Evolutionary conservation across 176 grass and related monocot genomes (phyloP), one percentile per base, ranked within the genome.

Genomic region (Dendrocalamus sinicus): DNA sequence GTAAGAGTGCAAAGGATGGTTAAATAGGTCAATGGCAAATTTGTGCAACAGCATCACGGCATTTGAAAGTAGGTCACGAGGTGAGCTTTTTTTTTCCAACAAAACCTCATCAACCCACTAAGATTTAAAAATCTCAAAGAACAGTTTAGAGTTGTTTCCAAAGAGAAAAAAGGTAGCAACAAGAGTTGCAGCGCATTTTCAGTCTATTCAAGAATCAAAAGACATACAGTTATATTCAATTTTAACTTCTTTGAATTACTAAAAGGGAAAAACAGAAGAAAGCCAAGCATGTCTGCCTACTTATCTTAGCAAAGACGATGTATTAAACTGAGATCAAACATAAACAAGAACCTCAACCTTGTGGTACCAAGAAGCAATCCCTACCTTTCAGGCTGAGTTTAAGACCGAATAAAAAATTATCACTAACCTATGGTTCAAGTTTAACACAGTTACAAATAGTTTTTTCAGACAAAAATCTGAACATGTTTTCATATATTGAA

Each of bases 401-500:
- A 50, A 15, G 63, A 61, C 60, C 32, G 51, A 66, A 41, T 45
- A 59, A 0, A 11, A 79, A 48, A 32, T 2, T 19, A 30, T 16
- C 13, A 1, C 37, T 57, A 53, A 10, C 20, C 3, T 35, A 73
- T 7, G 0, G 37, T 75, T 53, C 0, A 22, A 35, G 39, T 67
- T 54, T 32, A 64, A 71, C 6, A 12, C 35, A 50, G 24, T 19
- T 51, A 6, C 6, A 72, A 23, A 12, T 46, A 3, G 5, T 41
- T n/a, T 81, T 81, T 13, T 52, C 4, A 23, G 8, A 19, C 8
- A 76, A 22, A 41, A 76, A 41, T n/a, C 9, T 54, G 19, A 57
- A 12, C 35, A 55, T 84, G 72, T 44, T 76, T 75, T 41, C 28
- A 11, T 52, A 75, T 53, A 78, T 72, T 73, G 17, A 59, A 28